phyloP scores from a whole-genome alignment of 306 rosid genomes.

The Dryas alaskensis region DNA sequence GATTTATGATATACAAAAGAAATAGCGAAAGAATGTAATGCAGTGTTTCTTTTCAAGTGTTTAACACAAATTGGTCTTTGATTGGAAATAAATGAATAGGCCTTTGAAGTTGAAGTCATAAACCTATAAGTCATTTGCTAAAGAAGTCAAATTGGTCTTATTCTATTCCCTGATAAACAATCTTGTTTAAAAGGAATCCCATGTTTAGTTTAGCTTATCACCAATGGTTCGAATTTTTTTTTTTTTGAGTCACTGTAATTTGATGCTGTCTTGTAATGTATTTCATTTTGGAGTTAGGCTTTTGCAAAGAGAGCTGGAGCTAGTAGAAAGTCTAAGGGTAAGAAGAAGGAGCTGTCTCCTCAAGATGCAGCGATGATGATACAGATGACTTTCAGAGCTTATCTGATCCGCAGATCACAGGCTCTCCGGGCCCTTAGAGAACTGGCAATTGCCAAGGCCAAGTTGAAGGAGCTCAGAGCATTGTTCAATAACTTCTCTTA shows the following conservation, averaged over 20 bases:
- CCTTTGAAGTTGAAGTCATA: no score
- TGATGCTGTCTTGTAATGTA: neutral
- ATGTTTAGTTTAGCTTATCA: no score
- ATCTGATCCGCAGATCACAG: conserved; percentile 71
- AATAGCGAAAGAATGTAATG: no score
- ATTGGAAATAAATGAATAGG: no score
- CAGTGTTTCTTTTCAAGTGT: no score
- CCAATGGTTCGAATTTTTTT: neutral
- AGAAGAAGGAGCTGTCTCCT: conserved; percentile 80
- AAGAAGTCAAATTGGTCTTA: no score
- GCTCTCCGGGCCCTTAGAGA: conserved; percentile 84
- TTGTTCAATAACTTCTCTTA: conserved; percentile 70
- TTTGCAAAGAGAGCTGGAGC: conserved; percentile 68
- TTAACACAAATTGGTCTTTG: no score
- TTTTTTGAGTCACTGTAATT: neutral
- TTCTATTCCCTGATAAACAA: no score
- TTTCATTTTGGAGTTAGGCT: conserved; percentile 50
- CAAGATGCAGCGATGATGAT: conserved; percentile 85
- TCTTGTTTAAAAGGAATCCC: no score
- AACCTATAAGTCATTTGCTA: no score
- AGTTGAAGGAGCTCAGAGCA: conserved; percentile 74
- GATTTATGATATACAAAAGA: no score
- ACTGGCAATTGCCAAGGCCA: conserved; percentile 73
- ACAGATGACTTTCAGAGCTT: conserved; percentile 70
- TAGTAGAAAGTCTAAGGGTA: conserved; percentile 48